These are phyloP conservation scores for Nakazawaea anatomiae DNA, from an alignment of 805 yeast species.

Conservation along the genomic window DNA sequence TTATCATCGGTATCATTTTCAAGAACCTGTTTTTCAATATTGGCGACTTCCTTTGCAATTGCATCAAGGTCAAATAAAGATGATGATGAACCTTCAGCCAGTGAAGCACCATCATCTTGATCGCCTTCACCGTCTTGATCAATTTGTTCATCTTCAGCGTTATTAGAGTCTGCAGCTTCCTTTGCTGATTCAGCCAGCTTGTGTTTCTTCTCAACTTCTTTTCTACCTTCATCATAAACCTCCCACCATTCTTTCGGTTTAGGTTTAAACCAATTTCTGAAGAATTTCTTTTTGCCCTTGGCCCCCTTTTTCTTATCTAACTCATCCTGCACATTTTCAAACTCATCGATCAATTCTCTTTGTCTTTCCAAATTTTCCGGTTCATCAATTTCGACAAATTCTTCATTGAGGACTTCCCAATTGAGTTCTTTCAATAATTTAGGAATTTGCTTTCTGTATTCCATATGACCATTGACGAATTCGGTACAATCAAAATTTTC, in stretches of 20 bases:
- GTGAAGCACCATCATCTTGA: conserved; percentile 18
- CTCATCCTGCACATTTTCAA: conserved; percentile 75
- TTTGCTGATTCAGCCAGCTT: conserved; percentile 14
- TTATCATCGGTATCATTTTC: background rate
- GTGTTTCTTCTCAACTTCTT: conserved; percentile 22
- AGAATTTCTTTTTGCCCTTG: conserved; percentile 29
- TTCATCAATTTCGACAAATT: conserved; percentile 92
- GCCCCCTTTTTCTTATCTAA: conserved; percentile 28
- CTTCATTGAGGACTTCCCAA: conserved; percentile 82
- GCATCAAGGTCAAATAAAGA: conserved; percentile 40
- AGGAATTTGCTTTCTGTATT: conserved; percentile 93
- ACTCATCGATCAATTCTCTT: conserved; percentile 73
- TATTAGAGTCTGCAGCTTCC: background rate
- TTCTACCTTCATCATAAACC: conserved; percentile 34
- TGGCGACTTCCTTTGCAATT: conserved; percentile 35
- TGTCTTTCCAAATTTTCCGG: conserved; percentile 92
- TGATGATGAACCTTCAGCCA: conserved; percentile 17
- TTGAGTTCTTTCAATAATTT: conserved; percentile 60
- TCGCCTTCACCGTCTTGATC: conserved; percentile 13
- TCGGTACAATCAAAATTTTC: conserved; percentile 89
- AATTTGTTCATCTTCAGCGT: background rate
- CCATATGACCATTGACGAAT: conserved; percentile 91
- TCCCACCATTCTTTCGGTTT: conserved; percentile 57
- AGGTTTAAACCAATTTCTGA: conserved; percentile 44
- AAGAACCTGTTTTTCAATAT: conserved; percentile 26